Percentiles rank a stretch among this genome's conserved stretches.
These are phyloP conservation scores for Dictyostelium purpureum DNA, from an alignment of 78 protist genomes.

Conservation along the genomic window DNA sequence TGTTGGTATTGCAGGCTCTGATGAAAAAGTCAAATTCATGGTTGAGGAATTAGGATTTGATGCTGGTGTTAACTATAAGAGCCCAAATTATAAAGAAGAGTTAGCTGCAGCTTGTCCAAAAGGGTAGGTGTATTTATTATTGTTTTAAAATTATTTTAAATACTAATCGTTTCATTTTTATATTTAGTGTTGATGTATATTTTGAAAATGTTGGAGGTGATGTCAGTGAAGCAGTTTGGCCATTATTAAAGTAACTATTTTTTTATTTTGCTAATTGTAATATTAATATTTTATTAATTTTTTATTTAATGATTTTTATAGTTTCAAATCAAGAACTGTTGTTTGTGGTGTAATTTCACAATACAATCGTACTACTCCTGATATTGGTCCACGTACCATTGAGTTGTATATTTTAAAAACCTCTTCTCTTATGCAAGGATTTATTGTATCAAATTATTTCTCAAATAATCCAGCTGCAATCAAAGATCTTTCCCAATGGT, in stretches of 20 bases:
- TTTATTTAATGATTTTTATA: too few relatives aligned
- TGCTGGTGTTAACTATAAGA: conserved; percentile 76
- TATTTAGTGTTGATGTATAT: conserved; percentile 80
- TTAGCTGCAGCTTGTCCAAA: conserved; percentile 35
- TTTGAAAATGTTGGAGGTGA: conserved; percentile 89
- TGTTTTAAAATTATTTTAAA: too few relatives aligned
- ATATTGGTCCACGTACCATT: neutral
- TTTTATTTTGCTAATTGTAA: too few relatives aligned
- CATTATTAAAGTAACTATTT: conserved; percentile 14
- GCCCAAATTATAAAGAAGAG: neutral
- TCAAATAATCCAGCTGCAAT: neutral
- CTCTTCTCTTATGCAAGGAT: conserved; percentile 56
- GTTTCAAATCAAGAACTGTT: conserved; percentile 19
- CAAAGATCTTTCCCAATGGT: neutral
- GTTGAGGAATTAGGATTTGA: conserved; percentile 71
- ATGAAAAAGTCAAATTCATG: conserved; percentile 42
- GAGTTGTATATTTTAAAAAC: conserved; percentile 4
- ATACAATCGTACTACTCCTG: conserved; percentile 16
- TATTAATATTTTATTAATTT: too few relatives aligned
- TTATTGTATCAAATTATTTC: conserved; percentile 9
- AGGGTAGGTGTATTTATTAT: too few relatives aligned
- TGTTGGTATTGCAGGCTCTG: conserved; percentile 81
- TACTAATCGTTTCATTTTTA: too few relatives aligned
- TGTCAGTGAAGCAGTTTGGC: conserved; percentile 59
- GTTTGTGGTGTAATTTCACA: conserved; percentile 72